These are phyloP conservation scores for Tulasnella sp. DNA, from an alignment of 768 basidiomycete species.

Conservation along the genomic window DNA sequence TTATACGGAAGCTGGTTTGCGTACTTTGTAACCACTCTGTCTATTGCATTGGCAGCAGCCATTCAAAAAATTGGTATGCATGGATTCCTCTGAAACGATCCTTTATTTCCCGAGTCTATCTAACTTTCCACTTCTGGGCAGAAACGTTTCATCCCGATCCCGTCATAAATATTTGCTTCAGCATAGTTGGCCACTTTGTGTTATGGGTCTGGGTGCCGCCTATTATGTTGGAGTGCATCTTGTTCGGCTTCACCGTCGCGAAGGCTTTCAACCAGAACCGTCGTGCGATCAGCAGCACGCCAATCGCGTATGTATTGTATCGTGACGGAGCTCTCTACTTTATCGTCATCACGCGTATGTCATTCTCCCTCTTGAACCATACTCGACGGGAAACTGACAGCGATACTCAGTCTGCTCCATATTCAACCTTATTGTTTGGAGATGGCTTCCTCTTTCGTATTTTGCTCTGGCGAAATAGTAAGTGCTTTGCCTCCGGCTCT, in stretches of 20 bases:
- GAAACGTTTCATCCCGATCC: background rate
- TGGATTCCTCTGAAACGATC: background rate
- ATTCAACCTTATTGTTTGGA: constrained; percentile 22
- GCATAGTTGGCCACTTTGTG: background rate
- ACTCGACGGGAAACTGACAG: background rate
- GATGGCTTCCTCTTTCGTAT: background rate
- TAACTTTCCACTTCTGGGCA: background rate
- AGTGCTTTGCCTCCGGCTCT: background rate
- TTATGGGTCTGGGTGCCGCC: constrained; percentile 17
- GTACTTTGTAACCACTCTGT: background rate
- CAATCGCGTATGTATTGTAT: constrained; percentile 15
- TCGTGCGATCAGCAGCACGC: background rate
- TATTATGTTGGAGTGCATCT: background rate
- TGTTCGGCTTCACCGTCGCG: constrained; percentile 8
- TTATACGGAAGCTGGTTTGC: background rate
- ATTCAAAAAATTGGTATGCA: background rate
- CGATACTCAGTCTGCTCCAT: constrained; percentile 10
- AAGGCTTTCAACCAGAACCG: background rate
- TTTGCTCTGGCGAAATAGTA: constrained; percentile 22
- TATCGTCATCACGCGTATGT: constrained; percentile 16
- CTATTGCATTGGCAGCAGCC: background rate
- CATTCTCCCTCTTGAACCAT: background rate
- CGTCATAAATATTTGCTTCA: constrained; percentile 8
- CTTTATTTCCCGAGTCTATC: background rate
- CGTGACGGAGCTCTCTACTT: constrained; percentile 18